phyloP scores from a whole-genome alignment of 305 asterid species.

The Fraxinus sp. region DNA sequence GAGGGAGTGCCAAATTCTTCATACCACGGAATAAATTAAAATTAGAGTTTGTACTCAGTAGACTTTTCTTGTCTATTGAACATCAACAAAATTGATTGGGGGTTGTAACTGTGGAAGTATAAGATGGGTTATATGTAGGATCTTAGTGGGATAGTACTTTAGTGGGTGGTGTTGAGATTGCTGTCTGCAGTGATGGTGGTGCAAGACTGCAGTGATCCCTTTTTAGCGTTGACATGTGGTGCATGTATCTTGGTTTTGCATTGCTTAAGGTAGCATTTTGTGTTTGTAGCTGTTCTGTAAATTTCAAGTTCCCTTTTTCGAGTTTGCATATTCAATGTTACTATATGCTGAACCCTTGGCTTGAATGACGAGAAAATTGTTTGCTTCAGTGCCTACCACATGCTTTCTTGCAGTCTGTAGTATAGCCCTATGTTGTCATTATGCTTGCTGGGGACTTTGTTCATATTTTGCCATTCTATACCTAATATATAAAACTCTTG shows the following conservation, averaged over 20 bases:
- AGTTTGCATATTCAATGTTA: not conserved
- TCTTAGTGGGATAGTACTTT: not conserved
- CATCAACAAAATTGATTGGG: not conserved
- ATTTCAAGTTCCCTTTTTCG: not conserved
- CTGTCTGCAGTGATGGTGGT: not conserved
- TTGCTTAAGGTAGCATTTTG: not conserved
- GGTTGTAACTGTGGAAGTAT: not conserved
- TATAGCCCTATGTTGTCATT: constrained; percentile 3
- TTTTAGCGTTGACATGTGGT: not conserved
- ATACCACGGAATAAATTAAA: not conserved
- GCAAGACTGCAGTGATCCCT: not conserved
- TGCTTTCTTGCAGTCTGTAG: not conserved
- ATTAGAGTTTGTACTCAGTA: not conserved
- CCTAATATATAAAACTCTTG: constrained; percentile 22
- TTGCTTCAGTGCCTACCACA: not conserved
- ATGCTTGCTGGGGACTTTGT: not conserved
- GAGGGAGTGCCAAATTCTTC: not conserved
- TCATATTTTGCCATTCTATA: constrained; percentile 2
- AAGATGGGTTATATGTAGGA: not conserved
- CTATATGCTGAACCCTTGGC: not conserved
- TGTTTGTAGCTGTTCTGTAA: not conserved
- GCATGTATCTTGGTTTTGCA: not conserved
- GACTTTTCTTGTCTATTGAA: not conserved
- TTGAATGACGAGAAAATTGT: not conserved
- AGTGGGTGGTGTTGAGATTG: not conserved